Conservation (phyloP, 2,329 filamentous ascomycete species). For the Alternaria ethzedia region DNA sequence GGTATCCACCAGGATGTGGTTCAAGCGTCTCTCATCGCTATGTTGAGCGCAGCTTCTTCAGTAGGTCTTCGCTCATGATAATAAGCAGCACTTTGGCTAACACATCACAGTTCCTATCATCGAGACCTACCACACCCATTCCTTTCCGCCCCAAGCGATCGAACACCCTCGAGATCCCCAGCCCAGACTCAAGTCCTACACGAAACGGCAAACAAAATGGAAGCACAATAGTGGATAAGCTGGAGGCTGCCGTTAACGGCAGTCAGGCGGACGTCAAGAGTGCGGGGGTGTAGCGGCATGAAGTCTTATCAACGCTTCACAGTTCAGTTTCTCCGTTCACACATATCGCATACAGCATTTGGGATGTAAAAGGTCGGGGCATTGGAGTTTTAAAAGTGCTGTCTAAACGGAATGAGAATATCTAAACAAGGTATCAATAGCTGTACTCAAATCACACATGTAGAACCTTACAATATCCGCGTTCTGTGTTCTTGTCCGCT, state of each 20-base stretch:
- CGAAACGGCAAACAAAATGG: slow-evolving; percentile 13
- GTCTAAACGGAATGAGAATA: neutral
- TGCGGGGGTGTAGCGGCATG: slow-evolving; percentile 16
- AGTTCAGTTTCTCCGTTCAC: neutral
- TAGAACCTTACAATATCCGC: neutral
- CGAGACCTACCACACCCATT: slow-evolving; percentile 71
- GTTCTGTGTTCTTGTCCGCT: neutral
- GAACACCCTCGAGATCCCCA: slow-evolving; percentile 52
- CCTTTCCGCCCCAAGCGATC: slow-evolving; percentile 65
- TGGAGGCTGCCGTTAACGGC: slow-evolving; percentile 41
- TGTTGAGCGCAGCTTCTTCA: slow-evolving; percentile 83
- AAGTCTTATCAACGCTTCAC: neutral
- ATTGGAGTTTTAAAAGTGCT: neutral
- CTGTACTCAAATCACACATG: neutral
- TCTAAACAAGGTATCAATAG: neutral
- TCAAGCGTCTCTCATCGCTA: slow-evolving; percentile 83
- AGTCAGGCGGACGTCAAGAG: slow-evolving; percentile 26
- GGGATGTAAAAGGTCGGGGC: neutral
- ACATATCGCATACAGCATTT: neutral
- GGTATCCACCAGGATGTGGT: slow-evolving; percentile 93
- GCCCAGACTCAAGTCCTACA: slow-evolving; percentile 32
- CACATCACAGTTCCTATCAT: slow-evolving; percentile 69
- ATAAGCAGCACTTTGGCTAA: slow-evolving; percentile 12
- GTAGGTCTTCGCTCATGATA: slow-evolving; percentile 60
- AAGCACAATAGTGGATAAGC: slow-evolving; percentile 31